Evolutionary conservation across 2,329 filamentous ascomycete species (phyloP).

Genomic region (Nemania sp.): DNA sequence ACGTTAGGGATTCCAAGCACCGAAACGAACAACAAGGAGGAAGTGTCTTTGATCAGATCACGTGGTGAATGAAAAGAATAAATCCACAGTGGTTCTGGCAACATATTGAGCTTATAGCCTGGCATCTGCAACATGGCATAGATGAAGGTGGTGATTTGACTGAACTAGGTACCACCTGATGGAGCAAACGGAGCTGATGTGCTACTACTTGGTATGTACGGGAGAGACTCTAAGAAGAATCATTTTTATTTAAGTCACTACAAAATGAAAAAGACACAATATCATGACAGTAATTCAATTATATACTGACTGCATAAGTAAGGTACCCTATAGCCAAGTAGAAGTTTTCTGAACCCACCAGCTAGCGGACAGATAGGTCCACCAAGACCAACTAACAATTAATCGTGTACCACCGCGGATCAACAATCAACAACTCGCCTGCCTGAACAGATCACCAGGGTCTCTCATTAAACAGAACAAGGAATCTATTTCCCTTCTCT

Average conservation of each 20-base stretch:
- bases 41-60: constrained; percentile 10
- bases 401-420: too few species aligned
- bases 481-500: too few species aligned
- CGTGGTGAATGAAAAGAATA: constrained; percentile 12
- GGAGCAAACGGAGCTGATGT: neutral
- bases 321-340: neutral
- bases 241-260: neutral
- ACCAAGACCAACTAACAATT: neutral
- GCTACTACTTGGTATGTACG: neutral
- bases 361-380: neutral
- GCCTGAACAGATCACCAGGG: neutral
- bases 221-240: neutral
- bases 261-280: neutral
- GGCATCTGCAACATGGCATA: neutral
- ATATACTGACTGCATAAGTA: neutral
- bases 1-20: neutral
- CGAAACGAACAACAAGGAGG: neutral
- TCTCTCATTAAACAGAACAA: too few species aligned
- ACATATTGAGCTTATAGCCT: neutral
- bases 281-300: neutral
- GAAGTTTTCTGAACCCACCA: neutral
- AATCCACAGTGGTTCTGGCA: neutral
- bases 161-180: neutral
- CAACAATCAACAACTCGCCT: too few species aligned
- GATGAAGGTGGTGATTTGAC: neutral